Evolutionary conservation across 306 rosid genomes (phyloP), one percentile per base, ranked within the genome.

Genomic region (Dalbergia cochinchinensis): DNA sequence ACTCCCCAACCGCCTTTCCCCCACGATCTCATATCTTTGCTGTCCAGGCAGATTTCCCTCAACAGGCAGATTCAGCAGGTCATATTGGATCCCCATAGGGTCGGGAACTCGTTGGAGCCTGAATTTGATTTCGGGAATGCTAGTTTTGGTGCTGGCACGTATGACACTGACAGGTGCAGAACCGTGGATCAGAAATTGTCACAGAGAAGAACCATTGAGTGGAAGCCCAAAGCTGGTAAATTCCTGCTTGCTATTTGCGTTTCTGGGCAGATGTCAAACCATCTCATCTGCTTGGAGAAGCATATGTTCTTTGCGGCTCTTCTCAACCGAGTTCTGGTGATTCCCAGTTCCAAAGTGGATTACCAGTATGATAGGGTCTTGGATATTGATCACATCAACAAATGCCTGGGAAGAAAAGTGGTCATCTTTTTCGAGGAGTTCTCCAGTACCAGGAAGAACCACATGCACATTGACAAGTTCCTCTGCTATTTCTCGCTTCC

Each of bases 231-330:
- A 76, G 61, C 86, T 5, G 66, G 69, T 11, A 94, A 91, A 73
- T 91, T 75, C 73, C 75, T 94, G 76, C 76, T 94, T 62, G 95
- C 95, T 26, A 69, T 91, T 47, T 91, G 98, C 64, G 75, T 85
- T 44, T 94, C 95, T 11, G 97, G 98, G 3, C 94, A 94, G 80
- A 94, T 90, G 98, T 94, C 97, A 0, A 89, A 94, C 86, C 97
- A 87, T 81, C 85, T 94, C 81, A 91, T 91, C 65, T 94, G 98
- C 80, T 84, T 94, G 78, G 94, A 94, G 87, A 94, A 94, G 85
- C 98, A 91, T 61, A 94, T 94, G 98, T 86, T 94, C 73, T 89
- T 94, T 8, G 98, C 95, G 7, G 97, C 98, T 67, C 76, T 94
- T 69, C 93, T 93, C 1, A 83, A 89, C 51, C 83, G 97, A 19